phyloP scores from a whole-genome alignment of 1,284 basidiomycete species.

The Hemileia vastatrix region DNA sequence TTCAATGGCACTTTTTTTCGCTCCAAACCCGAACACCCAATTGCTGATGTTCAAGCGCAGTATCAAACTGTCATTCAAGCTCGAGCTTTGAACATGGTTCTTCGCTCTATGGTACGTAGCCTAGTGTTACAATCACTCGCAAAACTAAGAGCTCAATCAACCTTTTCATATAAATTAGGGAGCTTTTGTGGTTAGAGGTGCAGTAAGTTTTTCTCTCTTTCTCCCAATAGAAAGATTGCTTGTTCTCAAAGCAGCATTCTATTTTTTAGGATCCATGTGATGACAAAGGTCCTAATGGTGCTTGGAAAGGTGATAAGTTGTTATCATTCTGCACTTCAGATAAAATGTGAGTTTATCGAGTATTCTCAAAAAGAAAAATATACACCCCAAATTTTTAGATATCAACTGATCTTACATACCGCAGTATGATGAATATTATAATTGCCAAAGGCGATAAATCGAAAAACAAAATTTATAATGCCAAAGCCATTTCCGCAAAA shows the following conservation, averaged over 20 bases:
- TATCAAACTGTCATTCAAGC: conserved; percentile 6
- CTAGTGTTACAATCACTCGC: background rate
- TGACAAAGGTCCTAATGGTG: conserved; percentile 12
- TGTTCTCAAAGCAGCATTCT: background rate
- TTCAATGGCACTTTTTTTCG: conserved; percentile 12
- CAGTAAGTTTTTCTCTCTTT: background rate
- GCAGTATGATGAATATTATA: conserved; percentile 22
- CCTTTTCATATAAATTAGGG: background rate
- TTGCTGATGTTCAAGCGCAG: conserved; percentile 1
- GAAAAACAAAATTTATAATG: conserved; percentile 13
- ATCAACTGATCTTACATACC: too few relatives aligned
- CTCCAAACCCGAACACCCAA: background rate
- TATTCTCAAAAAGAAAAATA: background rate
- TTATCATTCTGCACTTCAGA: conserved; percentile 11
- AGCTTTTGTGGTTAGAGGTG: conserved; percentile 6
- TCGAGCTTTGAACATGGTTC: background rate
- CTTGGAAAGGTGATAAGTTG: background rate
- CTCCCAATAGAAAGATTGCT: background rate
- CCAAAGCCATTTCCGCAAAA: conserved; percentile 13
- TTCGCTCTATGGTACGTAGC: background rate
- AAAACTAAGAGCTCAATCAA: background rate
- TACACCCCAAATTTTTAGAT: too few relatives aligned
- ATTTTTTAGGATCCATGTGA: conserved; percentile 10
- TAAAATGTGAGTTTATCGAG: conserved; percentile 10
- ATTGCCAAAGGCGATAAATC: conserved; percentile 15